A percentile compares a stretch with the other conserved stretches of the same genome.
Evolutionary conservation across 208 protist genomes (phyloP).

Genomic region (Trypanosomatidae sp.): DNA sequence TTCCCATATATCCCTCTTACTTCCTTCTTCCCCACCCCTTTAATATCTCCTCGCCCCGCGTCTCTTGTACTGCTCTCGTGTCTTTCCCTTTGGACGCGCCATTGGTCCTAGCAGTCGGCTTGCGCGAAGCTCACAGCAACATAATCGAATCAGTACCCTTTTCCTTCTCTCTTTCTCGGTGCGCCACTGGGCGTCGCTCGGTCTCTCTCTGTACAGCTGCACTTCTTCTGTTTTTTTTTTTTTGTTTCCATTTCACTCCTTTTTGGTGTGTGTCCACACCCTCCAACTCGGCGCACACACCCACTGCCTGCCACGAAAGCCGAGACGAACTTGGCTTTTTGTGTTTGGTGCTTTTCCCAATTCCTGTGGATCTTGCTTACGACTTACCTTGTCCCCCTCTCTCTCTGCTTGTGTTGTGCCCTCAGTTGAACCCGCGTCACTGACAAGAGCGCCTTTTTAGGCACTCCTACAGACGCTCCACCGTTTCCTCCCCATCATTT

Average conservation of each 20-base stretch:
- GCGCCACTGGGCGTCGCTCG: conserved; percentile 5
- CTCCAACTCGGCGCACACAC: not conserved
- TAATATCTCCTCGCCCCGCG: not conserved
- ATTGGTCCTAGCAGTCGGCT: not conserved
- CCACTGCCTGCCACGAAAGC: not conserved
- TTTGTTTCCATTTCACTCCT: not conserved
- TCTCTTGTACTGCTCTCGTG: not conserved
- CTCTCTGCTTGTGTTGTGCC: not conserved
- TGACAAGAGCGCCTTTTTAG: not conserved
- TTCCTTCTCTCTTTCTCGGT: not conserved
- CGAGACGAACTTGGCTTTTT: not conserved
- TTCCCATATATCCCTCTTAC: not conserved
- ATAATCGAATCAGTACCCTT: conserved; percentile 28
- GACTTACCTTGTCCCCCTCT: not conserved
- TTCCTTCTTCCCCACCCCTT: not conserved
- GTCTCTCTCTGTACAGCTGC: not conserved
- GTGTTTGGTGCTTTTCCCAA: not conserved
- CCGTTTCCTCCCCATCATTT: not conserved
- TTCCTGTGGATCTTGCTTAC: not conserved
- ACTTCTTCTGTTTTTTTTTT: conserved; percentile 16
- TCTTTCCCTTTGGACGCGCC: not conserved
- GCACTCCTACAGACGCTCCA: not conserved
- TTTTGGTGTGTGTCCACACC: not conserved
- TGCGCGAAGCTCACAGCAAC: not conserved
- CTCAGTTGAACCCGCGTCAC: not conserved